These are phyloP conservation scores for Starmera dryadoides DNA, from an alignment of 805 yeast genomes.

Conservation along the genomic window DNA sequence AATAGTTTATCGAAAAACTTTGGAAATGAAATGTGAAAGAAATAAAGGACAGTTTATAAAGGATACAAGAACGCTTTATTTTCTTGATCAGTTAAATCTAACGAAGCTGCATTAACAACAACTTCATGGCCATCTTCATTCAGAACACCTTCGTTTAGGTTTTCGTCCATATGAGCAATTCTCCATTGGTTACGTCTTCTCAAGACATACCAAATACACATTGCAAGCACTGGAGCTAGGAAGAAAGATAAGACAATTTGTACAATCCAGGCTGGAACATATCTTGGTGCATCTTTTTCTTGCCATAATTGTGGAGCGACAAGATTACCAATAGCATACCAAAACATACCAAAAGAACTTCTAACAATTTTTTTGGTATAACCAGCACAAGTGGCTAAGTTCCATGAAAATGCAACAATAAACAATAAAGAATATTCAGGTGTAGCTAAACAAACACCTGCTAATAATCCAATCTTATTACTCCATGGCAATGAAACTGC, in stretches of 20 bases:
- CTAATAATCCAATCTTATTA: constrained; percentile 21
- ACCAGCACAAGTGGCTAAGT: constrained; percentile 21
- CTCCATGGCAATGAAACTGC: constrained; percentile 30
- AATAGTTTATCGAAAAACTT: no score
- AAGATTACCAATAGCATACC: constrained; percentile 34
- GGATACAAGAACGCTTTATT: constrained; percentile 40
- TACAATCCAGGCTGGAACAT: constrained; percentile 36
- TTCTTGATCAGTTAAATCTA: constrained; percentile 41
- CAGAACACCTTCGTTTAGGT: constrained; percentile 12
- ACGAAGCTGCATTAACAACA: constrained; percentile 28
- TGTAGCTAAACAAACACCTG: constrained; percentile 26
- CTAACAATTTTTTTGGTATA: constrained; percentile 35
- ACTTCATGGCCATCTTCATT: constrained; percentile 23
- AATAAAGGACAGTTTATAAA: no score
- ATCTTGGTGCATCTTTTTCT: constrained; percentile 30
- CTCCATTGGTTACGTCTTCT: constrained; percentile 30
- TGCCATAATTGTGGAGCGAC: constrained; percentile 42
- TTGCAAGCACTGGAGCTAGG: constrained; percentile 25
- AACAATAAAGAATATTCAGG: constrained; percentile 22
- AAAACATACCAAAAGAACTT: constrained; percentile 27
- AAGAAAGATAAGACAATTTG: constrained; percentile 38
- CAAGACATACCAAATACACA: constrained; percentile 29
- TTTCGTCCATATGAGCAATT: constrained; percentile 10
- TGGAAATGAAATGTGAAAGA: no score
- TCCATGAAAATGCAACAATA: constrained; percentile 7